Base-by-base conservation (phyloP, 2,329 filamentous ascomycete species). In the Cladosporium velox region DNA sequence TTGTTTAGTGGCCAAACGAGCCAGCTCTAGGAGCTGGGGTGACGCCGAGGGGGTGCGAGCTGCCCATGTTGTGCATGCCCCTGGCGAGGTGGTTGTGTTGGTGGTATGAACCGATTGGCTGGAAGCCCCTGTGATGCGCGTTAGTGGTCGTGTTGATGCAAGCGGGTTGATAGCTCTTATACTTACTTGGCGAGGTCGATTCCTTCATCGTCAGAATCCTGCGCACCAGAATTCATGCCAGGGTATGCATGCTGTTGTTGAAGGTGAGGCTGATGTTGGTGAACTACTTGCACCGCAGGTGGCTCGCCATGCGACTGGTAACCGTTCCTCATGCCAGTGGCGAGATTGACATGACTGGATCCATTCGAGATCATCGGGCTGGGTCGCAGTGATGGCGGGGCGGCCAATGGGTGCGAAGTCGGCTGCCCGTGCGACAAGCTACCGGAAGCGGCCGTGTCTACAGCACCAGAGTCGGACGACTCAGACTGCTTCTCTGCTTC, bases 141-240 rank as follows among this genome's bases (percentile, higher is more conserved):
- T 24, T 24, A 24, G 24, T 24, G 24, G 24, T 24, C 24, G 24
- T 24, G 24, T 24, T 24, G 24, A 24, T 24, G 24, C 24, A 24
- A 24, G 24, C 24, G 24, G 24, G 24, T 24, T 24, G 24, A 24
- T 24, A 24, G 24, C 24, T 24, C 24, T 24, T 24, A 24, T 24
- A 76, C 80, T 77, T 75, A 83, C 81, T 82, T 84, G 55, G 79
- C 79, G 55, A 84, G 74, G 75, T 84, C 82, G 66, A 82, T 83
- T 18, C 80, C 78, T 62, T 80, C 80, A 52, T 82, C 80, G 58
- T 79, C 78, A 26, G 79, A 81, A 7, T 78, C 74, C 34, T 80
- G 79, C 30, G 78, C 61, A 44, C 47, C 34, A 24, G 61, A 14
- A 7, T 54, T 54, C 61, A 64, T 64, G 34, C 61, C 61, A 4